Evolutionary conservation across 768 basidiomycete species (phyloP).

Genomic region (Fistulinella prunicolor): DNA sequence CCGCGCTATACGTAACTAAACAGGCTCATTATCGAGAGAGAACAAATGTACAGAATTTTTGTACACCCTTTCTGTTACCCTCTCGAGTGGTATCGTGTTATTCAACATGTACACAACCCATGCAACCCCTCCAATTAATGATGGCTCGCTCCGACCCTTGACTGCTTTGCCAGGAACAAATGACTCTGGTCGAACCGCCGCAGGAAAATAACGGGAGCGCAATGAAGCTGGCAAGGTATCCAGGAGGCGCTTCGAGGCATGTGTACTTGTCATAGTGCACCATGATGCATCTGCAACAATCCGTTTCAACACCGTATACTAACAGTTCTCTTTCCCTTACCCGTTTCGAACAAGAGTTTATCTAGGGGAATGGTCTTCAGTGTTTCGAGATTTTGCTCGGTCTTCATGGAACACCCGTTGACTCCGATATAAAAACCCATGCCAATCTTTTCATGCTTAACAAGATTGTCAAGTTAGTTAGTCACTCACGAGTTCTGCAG

Average conservation of each 20-base stretch:
- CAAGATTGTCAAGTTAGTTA: neutral
- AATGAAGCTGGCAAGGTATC: conserved; percentile 46
- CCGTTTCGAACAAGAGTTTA: conserved; percentile 71
- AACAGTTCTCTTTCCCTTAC: conserved; percentile 34
- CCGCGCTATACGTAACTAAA: conserved; percentile 24
- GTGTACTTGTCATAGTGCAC: conserved; percentile 67
- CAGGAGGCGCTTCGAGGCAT: conserved; percentile 55
- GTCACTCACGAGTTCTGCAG: conserved; percentile 57
- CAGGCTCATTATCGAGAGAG: conserved; percentile 40
- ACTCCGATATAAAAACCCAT: conserved; percentile 65
- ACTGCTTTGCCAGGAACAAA: conserved; percentile 59
- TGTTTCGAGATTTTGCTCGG: conserved; percentile 56
- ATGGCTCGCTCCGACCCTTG: conserved; percentile 78
- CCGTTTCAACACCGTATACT: neutral
- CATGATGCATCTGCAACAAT: conserved; percentile 58
- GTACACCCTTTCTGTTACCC: conserved; percentile 56
- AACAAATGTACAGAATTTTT: conserved; percentile 64
- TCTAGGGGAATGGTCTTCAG: conserved; percentile 56
- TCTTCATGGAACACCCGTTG: conserved; percentile 80
- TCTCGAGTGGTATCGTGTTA: conserved; percentile 47
- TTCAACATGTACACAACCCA: conserved; percentile 60
- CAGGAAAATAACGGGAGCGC: conserved; percentile 49
- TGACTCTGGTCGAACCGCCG: conserved; percentile 50
- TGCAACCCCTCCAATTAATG: conserved; percentile 62
- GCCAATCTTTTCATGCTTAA: conserved; percentile 44